Evolutionary conservation across 73 alveolate species (phyloP), one percentile per base, ranked within the genome.

Genomic region (Blepharisma japonicum): DNA sequence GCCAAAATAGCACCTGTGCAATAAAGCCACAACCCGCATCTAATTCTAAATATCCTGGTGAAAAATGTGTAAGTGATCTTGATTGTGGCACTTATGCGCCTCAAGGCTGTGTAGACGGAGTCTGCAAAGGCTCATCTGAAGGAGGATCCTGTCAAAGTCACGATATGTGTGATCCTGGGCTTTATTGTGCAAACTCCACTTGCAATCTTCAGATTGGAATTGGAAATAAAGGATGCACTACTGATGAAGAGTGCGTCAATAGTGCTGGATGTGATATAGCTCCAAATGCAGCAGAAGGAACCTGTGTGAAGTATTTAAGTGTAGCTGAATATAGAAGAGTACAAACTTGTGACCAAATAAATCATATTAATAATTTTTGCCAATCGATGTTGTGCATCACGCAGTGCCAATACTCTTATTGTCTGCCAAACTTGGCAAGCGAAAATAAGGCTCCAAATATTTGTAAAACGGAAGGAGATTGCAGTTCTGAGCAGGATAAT

Each of bases 241-340:
- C 67, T 53, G 67, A 53, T 53, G n/a, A 14, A 11, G 23, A 53
- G n/a, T 53, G 67, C 23, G 67, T 53, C n/a, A 53, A 53, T 20
- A 53, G 4, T 53, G 67, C 67, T 53, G 23, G n/a, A 14, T 53
- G 67, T 53, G 67, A 53, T 53, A 53, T 14, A 11, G n/a, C 67
- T 14, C 5, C 0, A 53, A 14, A 20, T 53, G 23, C 23, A 53
- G 67, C 0, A 1, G n/a, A 53, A 14, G 23, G 67, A 11, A 14
- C 67, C 2, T 53, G n/a, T 32, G 42, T 32, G 42, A 32, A 32
- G 42, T 32, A 32, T 32, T 32, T 32, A 32, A 32, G 42, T 32
- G 42, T 32, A 3, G 42, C 42, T 32, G 42, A 32, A 3, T 32
- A 32, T 32, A 0, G 42, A 32, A 32, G 42, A 32, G 42, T 32